Evolutionary conservation across 306 rosid genomes (phyloP).

Genomic region (Senna tora): DNA sequence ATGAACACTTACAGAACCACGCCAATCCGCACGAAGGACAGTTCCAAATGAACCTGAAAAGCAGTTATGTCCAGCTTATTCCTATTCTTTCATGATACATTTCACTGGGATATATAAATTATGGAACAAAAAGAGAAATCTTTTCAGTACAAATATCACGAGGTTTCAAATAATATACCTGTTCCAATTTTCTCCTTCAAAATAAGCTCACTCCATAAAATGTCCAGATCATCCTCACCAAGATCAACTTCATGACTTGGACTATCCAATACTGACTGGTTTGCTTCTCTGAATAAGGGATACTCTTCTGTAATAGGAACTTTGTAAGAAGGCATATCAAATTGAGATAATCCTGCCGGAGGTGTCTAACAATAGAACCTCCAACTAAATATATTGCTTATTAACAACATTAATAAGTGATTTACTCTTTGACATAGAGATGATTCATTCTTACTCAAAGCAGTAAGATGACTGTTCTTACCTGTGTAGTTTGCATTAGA

Average conservation of each 20-base stretch:
- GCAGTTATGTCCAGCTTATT: conserved; percentile 24
- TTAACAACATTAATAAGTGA: conserved; percentile 13
- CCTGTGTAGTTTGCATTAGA: conserved; percentile 35
- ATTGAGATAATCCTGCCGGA: conserved; percentile 15
- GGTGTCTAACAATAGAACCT: conserved; percentile 10
- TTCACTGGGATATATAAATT: conserved; percentile 19
- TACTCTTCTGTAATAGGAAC: conserved; percentile 42
- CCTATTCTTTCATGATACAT: conserved; percentile 29
- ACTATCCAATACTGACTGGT: conserved; percentile 36
- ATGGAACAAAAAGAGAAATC: conserved; percentile 17
- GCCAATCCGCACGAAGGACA: conserved; percentile 94
- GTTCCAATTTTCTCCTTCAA: conserved; percentile 85
- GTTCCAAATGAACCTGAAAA: conserved; percentile 96
- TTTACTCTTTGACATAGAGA: conserved; percentile 28
- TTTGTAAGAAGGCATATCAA: conserved; percentile 35
- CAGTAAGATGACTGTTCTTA: conserved; percentile 35
- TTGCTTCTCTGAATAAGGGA: conserved; percentile 39
- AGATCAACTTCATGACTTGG: conserved; percentile 55
- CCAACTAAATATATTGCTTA: conserved; percentile 18
- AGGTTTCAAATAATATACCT: conserved; percentile 52
- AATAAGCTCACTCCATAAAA: conserved; percentile 79
- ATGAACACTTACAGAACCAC: conserved; percentile 77
- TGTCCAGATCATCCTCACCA: conserved; percentile 67
- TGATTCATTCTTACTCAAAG: conserved; percentile 40
- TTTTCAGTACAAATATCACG: conserved; percentile 13